Evolutionary conservation across 495 filamentous ascomycete species (phyloP).

Genomic region (Penicillium psychrofluorescens): DNA sequence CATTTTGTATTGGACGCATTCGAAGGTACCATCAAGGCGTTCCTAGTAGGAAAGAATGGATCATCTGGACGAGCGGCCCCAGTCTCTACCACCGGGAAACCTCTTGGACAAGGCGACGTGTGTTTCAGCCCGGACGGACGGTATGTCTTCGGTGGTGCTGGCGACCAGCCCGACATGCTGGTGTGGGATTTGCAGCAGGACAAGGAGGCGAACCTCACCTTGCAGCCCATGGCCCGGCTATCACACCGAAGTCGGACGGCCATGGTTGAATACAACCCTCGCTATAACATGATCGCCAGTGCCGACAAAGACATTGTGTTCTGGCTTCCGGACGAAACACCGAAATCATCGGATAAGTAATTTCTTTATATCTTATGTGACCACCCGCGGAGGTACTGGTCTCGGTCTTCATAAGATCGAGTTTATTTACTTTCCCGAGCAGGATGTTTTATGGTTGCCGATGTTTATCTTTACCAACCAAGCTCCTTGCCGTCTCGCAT

Average conservation of each 20-base stretch:
- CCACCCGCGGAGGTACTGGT: neutral
- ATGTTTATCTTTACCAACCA: slow-evolving; percentile 56
- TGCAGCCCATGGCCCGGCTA: slow-evolving; percentile 59
- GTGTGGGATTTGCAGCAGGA: slow-evolving; percentile 73
- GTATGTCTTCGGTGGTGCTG: slow-evolving; percentile 71
- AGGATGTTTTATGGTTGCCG: slow-evolving; percentile 24
- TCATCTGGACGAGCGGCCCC: slow-evolving; percentile 39
- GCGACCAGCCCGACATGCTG: slow-evolving; percentile 60
- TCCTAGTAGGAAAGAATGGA: slow-evolving; percentile 42
- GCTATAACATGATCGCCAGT: slow-evolving; percentile 81
- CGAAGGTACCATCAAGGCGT: slow-evolving; percentile 64
- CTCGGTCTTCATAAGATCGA: neutral
- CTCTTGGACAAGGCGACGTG: slow-evolving; percentile 65
- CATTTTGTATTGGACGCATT: slow-evolving; percentile 92
- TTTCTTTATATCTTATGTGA: neutral
- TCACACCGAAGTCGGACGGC: slow-evolving; percentile 60
- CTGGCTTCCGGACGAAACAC: slow-evolving; percentile 62
- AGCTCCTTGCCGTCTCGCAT: slow-evolving; percentile 55
- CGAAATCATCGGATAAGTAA: slow-evolving; percentile 28
- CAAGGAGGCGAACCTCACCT: slow-evolving; percentile 39
- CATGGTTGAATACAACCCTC: slow-evolving; percentile 80
- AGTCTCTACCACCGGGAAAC: slow-evolving; percentile 37
- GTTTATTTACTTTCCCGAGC: neutral
- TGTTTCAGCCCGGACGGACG: slow-evolving; percentile 85
- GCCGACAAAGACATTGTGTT: slow-evolving; percentile 84